A percentile compares a stretch with the other conserved stretches of the same genome.
phyloP scores from a whole-genome alignment of 2,329 filamentous ascomycete species.

The Colletotrichum cordylinicola region DNA sequence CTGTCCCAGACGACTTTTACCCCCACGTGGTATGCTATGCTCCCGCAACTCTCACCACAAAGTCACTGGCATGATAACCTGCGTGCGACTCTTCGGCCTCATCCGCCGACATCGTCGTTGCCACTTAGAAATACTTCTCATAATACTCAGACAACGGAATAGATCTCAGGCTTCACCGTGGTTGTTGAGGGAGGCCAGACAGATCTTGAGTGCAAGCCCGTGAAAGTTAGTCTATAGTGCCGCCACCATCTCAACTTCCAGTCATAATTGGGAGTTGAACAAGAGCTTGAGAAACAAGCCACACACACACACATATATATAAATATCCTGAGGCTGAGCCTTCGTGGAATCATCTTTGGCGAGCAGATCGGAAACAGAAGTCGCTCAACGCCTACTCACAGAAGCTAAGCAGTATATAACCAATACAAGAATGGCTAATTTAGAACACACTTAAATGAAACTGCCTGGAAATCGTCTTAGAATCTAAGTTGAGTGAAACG shows the following conservation, averaged over 20 bases:
- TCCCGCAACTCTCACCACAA: not conserved
- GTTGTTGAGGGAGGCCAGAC: not conserved
- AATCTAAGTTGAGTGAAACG: not conserved
- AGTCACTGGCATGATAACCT: not conserved
- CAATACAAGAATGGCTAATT: not conserved
- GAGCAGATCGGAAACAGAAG: not conserved
- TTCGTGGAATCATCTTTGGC: not conserved
- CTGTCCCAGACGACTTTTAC: not conserved
- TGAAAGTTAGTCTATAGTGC: not conserved
- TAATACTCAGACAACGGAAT: not conserved
- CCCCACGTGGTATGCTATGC: not conserved
- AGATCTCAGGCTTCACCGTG: not conserved
- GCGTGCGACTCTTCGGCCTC: not conserved
- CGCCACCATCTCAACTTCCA: too few species aligned
- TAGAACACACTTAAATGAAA: too few species aligned
- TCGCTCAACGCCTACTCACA: not conserved
- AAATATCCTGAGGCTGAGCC: accelerated
- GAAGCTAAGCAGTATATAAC: not conserved
- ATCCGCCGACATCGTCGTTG: not conserved
- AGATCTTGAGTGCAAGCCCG: not conserved
- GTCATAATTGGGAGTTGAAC: too few species aligned
- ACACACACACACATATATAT: too few species aligned
- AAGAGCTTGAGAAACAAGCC: not conserved
- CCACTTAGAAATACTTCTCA: not conserved
- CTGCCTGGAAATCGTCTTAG: too few species aligned